Base-by-base conservation (phyloP, 805 yeast genomes). In the Hermanozyma aechmeae region DNA sequence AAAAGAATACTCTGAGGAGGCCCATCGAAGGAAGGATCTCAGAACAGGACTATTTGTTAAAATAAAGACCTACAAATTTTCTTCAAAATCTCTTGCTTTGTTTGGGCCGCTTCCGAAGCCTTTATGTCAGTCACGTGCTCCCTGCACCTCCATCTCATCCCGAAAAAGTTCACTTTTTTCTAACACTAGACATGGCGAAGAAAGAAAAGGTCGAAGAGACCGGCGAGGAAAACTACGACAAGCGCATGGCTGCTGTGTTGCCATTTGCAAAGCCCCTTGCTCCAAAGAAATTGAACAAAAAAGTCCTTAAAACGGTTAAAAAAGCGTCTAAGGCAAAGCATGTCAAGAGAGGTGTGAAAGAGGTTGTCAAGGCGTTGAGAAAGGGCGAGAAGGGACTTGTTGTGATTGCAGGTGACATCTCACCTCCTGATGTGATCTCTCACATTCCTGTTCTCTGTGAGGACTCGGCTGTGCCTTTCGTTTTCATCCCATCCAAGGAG, bases 301-400 rank as follows among this genome's bases (percentile, higher is more conserved):
- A 89, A 61, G 79, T 89, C 12, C 72, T 93, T 51, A 92, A 92
- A 65, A 84, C 95, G 25, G 93, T 92, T 40, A 92, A 92, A 72
- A 89, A 85, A 59, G 97, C 98, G 7, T 86, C 97, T 30, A 92
- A 92, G 65, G 93, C 96, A 40, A 92, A 92, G 65, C 96, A 89
- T 59, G 96, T 92, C 45, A 89, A 86, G 65, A 76, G 98, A 64
- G 99, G 99, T 56, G 97, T 92, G 33, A 92, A 92, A 62, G 99
- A 92, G 64, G 98, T 92, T 21, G 97, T 89, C 47, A 92, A 92
- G 66, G 92, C 97, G 14, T 72, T 92, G 40, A 79, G 98, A 68
- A 92, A 92, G 62, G 97, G 97, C 43, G 97, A 87, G 57, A 92
- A 92, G 61, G 99, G 98, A 30, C 70, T 92, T 30, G 97, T 92